phyloP scores from a whole-genome alignment of 345 rosid genomes.

The Camelina laxa region DNA sequence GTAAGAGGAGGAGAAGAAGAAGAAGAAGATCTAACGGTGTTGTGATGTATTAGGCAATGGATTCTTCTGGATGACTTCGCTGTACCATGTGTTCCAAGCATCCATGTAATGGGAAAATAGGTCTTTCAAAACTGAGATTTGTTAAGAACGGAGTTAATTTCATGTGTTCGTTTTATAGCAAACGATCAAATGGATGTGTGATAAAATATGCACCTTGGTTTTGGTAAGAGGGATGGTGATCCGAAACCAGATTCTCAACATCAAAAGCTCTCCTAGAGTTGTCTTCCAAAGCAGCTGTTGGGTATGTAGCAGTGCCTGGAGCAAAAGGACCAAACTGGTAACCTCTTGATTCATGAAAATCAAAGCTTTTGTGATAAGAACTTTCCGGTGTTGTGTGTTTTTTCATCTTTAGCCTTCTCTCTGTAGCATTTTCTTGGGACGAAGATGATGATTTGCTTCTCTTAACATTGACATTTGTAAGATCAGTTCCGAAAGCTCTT shows the following conservation, averaged over 20 bases:
- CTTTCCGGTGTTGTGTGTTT: constrained; percentile 49
- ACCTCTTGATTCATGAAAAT: constrained; percentile 49
- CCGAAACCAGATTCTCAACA: constrained; percentile 67
- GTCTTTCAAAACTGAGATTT: constrained; percentile 71
- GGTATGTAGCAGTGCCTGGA: constrained; percentile 50
- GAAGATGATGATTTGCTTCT: constrained; percentile 52
- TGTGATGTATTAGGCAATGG: constrained; percentile 46
- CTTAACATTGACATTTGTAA: constrained; percentile 60
- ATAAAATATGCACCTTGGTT: constrained; percentile 61
- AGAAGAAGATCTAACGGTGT: constrained; percentile 35
- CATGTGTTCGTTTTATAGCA: background rate
- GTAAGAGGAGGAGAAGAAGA: background rate
- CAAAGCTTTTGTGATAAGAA: constrained; percentile 44
- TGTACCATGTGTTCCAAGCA: constrained; percentile 90
- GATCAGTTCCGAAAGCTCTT: constrained; percentile 78
- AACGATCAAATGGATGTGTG: background rate
- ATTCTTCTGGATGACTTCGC: constrained; percentile 66
- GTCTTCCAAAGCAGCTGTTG: constrained; percentile 38
- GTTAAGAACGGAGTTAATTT: constrained; percentile 11
- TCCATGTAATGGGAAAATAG: constrained; percentile 88
- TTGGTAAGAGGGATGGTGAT: constrained; percentile 66
- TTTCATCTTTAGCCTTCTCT: constrained; percentile 40
- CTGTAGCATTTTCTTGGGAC: constrained; percentile 40
- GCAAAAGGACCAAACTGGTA: constrained; percentile 83
- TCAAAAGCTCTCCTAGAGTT: constrained; percentile 49